Conservation (phyloP, 2,329 filamentous ascomycete species). For the Neobulgaria alba region DNA sequence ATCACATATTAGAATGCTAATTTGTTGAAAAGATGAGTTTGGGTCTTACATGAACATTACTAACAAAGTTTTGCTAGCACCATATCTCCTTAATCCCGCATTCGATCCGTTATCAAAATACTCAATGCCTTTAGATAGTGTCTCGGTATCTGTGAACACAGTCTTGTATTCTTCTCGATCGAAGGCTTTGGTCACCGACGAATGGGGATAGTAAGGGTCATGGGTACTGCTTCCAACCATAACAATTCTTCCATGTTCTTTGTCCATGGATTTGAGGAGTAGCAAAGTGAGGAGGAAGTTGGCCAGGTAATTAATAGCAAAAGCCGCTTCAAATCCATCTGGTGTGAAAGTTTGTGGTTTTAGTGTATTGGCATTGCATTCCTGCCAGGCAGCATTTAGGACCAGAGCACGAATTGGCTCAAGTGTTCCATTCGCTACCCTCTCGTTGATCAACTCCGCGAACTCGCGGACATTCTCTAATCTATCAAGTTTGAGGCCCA, state of each 20-base stretch:
- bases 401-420: slow-evolving; percentile 18
- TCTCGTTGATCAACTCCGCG: slow-evolving; percentile 17
- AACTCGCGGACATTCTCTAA: slow-evolving; percentile 8
- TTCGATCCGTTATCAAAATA: slow-evolving; percentile 5
- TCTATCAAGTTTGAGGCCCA: slow-evolving; percentile 9
- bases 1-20: not conserved
- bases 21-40: not conserved
- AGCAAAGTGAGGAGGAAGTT: slow-evolving; percentile 30
- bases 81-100: slow-evolving; percentile 11
- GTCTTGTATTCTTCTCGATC: slow-evolving; percentile 23
- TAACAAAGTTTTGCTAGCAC: slow-evolving; percentile 9
- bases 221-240: slow-evolving; percentile 23
- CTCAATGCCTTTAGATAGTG: slow-evolving; percentile 7
- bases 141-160: slow-evolving; percentile 14
- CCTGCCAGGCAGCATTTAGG: slow-evolving; percentile 21
- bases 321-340: slow-evolving; percentile 30
- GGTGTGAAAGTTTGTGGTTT: slow-evolving; percentile 23
- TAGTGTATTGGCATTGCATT: slow-evolving; percentile 7
- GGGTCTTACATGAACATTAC: slow-evolving; percentile 12
- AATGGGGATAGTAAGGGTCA: slow-evolving; percentile 9
- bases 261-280: slow-evolving; percentile 30
- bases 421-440: slow-evolving; percentile 15
- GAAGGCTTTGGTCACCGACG: not conserved
- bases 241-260: slow-evolving; percentile 28
- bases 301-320: slow-evolving; percentile 29